These are phyloP conservation scores for Curvularia verruculosa DNA, from an alignment of 2,329 filamentous ascomycete species.

Conservation along the genomic window DNA sequence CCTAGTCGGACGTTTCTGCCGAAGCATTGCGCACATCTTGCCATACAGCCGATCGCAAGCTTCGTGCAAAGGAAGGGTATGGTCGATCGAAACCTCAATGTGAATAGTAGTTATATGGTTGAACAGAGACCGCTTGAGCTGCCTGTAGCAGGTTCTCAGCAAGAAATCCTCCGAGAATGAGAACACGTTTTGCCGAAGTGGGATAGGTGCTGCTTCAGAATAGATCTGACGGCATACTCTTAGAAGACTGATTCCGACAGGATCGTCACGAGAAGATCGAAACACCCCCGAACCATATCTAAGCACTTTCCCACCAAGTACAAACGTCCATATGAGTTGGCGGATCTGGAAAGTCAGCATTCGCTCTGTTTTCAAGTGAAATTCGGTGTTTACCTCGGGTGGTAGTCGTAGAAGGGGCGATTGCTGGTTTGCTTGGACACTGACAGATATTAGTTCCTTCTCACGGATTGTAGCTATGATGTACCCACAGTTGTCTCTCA, in stretches of 20 bases:
- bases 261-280: background rate
- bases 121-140: too few relatives aligned
- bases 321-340: constrained; percentile 21
- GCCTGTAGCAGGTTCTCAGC: too few relatives aligned
- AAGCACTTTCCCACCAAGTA: constrained; percentile 14
- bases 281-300: background rate
- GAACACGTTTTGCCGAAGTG: too few relatives aligned
- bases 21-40: too few relatives aligned
- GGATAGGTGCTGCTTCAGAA: constrained; percentile 9
- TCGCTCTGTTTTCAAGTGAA: background rate
- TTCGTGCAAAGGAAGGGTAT: too few relatives aligned
- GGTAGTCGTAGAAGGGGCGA: constrained; percentile 24
- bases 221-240: constrained; percentile 22
- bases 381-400: constrained; percentile 3
- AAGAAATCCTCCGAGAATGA: too few relatives aligned
- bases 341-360: constrained; percentile 10
- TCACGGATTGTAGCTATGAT: background rate
- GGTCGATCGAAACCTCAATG: too few relatives aligned
- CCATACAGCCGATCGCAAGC: too few relatives aligned
- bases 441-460: constrained; percentile 5
- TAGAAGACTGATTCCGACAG: constrained; percentile 4
- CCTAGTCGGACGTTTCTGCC: too few relatives aligned
- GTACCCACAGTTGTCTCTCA: constrained; percentile 18
- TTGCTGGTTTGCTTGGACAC: constrained; percentile 12
- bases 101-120: too few relatives aligned